Evolutionary conservation across 768 basidiomycete genomes (phyloP).

Genomic region (Jaapia argillacea): DNA sequence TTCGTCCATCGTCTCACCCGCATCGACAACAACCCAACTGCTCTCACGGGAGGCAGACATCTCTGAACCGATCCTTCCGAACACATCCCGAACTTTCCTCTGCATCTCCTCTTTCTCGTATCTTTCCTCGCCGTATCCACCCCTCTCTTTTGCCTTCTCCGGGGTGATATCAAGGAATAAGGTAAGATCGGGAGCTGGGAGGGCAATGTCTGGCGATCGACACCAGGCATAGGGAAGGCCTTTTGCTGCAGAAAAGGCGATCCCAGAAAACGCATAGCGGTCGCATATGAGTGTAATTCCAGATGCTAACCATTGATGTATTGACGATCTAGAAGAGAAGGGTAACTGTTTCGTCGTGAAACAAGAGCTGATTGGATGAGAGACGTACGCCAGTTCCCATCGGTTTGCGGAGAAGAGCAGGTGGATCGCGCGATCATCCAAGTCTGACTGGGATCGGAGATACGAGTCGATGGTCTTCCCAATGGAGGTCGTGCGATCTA

Average conservation of each 20-base stretch:
- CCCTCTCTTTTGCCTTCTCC: constrained; percentile 53
- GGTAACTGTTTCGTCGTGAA: neutral
- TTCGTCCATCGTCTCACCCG: constrained; percentile 35
- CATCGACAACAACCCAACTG: constrained; percentile 53
- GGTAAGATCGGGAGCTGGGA: constrained; percentile 84
- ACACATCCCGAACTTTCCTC: constrained; percentile 47
- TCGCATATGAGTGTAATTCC: constrained; percentile 82
- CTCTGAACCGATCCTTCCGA: constrained; percentile 47
- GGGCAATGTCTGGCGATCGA: constrained; percentile 70
- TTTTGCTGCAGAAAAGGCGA: constrained; percentile 76
- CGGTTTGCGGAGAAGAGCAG: constrained; percentile 94
- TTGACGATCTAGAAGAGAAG: constrained; percentile 59
- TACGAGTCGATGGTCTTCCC: constrained; percentile 93
- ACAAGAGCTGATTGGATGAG: neutral
- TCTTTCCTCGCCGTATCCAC: constrained; percentile 79
- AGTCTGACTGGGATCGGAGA: constrained; percentile 69
- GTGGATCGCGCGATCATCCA: constrained; percentile 89
- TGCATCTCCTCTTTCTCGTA: constrained; percentile 82
- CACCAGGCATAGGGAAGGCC: constrained; percentile 77
- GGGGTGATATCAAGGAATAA: constrained; percentile 81
- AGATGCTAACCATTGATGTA: constrained; percentile 42
- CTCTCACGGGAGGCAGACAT: constrained; percentile 21
- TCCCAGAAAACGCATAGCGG: constrained; percentile 93
- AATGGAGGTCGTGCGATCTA: constrained; percentile 86
- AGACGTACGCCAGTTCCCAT: constrained; percentile 83